A percentile compares a stretch with the other conserved stretches of the same genome.
Conservation (phyloP, 164 flowering plant genomes). For the Saururus chinensis region DNA sequence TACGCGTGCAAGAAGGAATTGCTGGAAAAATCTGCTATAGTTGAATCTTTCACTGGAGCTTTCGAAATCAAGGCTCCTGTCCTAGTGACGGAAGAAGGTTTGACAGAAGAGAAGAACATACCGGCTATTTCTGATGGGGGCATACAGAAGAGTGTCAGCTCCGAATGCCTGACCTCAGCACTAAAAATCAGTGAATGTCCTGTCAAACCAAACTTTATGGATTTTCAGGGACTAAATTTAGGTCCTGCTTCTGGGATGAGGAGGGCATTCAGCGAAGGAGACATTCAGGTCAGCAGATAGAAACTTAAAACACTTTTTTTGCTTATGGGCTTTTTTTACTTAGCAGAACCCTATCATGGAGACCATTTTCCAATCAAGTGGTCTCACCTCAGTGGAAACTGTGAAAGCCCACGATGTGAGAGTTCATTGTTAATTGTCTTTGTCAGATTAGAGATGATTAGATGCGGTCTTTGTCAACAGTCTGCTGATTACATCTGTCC, state of each 20-base stretch:
- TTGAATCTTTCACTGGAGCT: neutral
- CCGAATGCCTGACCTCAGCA: conserved; percentile 56
- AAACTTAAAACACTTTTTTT: too few species aligned
- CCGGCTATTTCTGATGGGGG: conserved; percentile 12
- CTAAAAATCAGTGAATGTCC: conserved; percentile 37
- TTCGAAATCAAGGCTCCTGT: conserved; percentile 2
- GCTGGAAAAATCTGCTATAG: conserved; percentile 46
- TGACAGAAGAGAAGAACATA: conserved; percentile 14
- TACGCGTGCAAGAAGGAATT: conserved; percentile 74
- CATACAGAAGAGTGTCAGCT: conserved; percentile 65
- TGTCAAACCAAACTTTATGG: conserved; percentile 48
- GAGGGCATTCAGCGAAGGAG: conserved; percentile 95
- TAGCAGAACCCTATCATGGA: conserved; percentile 27
- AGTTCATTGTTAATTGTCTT: too few species aligned
- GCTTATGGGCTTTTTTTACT: too few species aligned
- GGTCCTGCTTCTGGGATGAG: conserved; percentile 73
- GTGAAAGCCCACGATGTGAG: too few species aligned
- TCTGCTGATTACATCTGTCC: too few species aligned
- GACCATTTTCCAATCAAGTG: conserved; percentile 11
- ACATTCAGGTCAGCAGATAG: conserved; percentile 60
- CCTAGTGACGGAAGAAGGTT: conserved; percentile 21
- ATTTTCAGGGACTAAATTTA: conserved; percentile 53
- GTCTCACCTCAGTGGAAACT: conserved; percentile 19
- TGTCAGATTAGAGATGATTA: too few species aligned
- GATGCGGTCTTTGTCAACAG: too few species aligned